Percentiles rank a stretch among this genome's conserved stretches.
Conservation (phyloP, 495 filamentous ascomycete genomes). For the Cercophora newfieldiana region DNA sequence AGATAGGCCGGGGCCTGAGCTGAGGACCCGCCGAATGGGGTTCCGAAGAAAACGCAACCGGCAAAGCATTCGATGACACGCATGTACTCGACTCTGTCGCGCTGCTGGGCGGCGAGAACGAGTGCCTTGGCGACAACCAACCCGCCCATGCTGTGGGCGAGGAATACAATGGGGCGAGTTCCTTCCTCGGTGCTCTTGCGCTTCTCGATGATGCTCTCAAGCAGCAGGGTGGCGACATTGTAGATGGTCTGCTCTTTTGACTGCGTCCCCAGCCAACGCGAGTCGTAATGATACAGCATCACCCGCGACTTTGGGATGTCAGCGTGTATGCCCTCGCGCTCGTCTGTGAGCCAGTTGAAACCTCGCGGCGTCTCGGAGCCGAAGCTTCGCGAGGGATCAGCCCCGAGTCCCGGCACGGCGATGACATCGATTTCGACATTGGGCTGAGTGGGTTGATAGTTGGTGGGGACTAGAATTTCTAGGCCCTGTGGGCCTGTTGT, state of each 20-base stretch:
- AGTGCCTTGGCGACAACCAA: constrained; percentile 16
- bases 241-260: constrained; percentile 15
- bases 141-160: constrained; percentile 19
- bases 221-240: constrained; percentile 17
- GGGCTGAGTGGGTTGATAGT: background rate
- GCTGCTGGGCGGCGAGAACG: constrained; percentile 4
- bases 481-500: constrained; percentile 4
- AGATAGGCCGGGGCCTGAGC: constrained; percentile 9
- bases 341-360: constrained; percentile 19
- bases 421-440: constrained; percentile 11
- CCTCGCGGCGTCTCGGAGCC: constrained; percentile 17
- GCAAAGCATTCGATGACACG: constrained; percentile 20
- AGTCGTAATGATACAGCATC: constrained; percentile 19
- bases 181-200: constrained; percentile 9
- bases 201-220: constrained; percentile 13
- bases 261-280: constrained; percentile 13
- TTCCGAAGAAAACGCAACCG: constrained; percentile 17
- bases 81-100: constrained; percentile 16
- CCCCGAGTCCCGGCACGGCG: constrained; percentile 18
- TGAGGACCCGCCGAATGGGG: constrained; percentile 15
- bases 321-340: constrained; percentile 14
- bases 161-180: constrained; percentile 17
- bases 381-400: constrained; percentile 13
- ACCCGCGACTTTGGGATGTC: constrained; percentile 18
- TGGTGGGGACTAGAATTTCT: constrained; percentile 4